A percentile compares a stretch with the other conserved stretches of the same genome.
These are phyloP conservation scores for Cyberlindnera xishuangbannaensis DNA, from an alignment of 805 yeast species.

Conservation along the genomic window DNA sequence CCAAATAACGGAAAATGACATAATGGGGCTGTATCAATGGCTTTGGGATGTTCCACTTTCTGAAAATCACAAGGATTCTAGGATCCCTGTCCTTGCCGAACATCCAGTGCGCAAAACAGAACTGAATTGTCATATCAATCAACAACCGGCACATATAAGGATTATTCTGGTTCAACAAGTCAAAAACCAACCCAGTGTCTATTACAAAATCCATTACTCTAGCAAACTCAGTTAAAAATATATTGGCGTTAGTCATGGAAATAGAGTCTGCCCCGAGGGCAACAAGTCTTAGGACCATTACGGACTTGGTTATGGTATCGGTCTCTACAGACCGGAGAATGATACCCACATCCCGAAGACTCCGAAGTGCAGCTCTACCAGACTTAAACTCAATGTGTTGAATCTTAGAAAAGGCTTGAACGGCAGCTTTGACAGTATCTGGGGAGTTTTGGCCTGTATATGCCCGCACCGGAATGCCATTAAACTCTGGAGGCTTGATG, in stretches of 20 bases:
- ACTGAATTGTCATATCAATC: constrained; percentile 37
- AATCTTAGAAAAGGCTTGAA: too few relatives aligned
- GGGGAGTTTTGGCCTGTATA: neutral
- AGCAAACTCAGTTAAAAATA: constrained; percentile 34
- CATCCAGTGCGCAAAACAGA: constrained; percentile 42
- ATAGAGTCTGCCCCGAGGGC: constrained; percentile 29
- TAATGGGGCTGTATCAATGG: constrained; percentile 29
- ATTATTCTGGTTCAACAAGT: constrained; percentile 23
- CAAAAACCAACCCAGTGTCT: constrained; percentile 32
- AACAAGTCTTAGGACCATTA: constrained; percentile 29
- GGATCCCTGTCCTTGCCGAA: constrained; percentile 20
- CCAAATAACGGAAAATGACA: constrained; percentile 29
- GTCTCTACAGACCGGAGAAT: neutral
- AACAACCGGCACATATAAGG: constrained; percentile 27
- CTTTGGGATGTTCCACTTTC: constrained; percentile 29
- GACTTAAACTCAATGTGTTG: constrained; percentile 20
- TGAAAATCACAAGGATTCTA: constrained; percentile 21
- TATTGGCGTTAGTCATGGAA: constrained; percentile 29
- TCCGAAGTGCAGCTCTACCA: constrained; percentile 24
- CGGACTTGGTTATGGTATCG: constrained; percentile 18
- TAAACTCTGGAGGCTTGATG: constrained; percentile 15
- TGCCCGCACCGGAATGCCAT: constrained; percentile 10
- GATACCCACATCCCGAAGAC: constrained; percentile 20
- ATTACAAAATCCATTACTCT: constrained; percentile 35
- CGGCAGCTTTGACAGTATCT: too few relatives aligned